These are phyloP conservation scores for Xylaria sp. DNA, from an alignment of 2,329 filamentous ascomycete genomes.

Conservation along the genomic window DNA sequence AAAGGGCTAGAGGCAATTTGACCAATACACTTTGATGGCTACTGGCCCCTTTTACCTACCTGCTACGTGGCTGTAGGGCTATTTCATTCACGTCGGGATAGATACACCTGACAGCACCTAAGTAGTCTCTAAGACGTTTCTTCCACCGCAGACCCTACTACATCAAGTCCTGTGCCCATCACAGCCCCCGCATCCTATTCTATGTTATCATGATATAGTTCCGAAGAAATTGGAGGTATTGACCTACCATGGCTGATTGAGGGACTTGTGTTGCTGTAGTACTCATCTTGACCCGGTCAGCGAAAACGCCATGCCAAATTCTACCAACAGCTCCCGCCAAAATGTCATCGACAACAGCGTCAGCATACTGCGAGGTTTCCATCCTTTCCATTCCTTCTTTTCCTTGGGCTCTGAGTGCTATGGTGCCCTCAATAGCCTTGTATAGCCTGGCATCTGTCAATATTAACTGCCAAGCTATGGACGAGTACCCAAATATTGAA, in stretches of 20 bases:
- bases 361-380: slow-evolving; percentile 43
- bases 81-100: too few species aligned
- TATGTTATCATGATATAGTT: slow-evolving; percentile 31
- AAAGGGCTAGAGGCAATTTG: too few species aligned
- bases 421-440: slow-evolving; percentile 40
- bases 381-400: slow-evolving; percentile 40
- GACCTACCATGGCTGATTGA: slow-evolving; percentile 40
- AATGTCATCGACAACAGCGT: slow-evolving; percentile 40
- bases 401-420: slow-evolving; percentile 43
- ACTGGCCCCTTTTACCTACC: too few species aligned
- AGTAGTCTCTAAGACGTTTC: background rate
- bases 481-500: background rate
- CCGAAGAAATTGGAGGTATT: background rate
- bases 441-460: slow-evolving; percentile 33
- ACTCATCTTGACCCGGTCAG: slow-evolving; percentile 39
- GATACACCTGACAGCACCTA: too few species aligned
- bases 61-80: too few species aligned
- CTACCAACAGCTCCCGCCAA: slow-evolving; percentile 36
- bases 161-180: slow-evolving; percentile 44
- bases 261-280: slow-evolving; percentile 41
- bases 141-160: background rate
- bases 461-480: background rate
- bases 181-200: slow-evolving; percentile 40
- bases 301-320: slow-evolving; percentile 43
- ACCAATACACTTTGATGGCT: too few species aligned